These are phyloP conservation scores for Fusarium sp. DNA, from an alignment of 2,329 filamentous ascomycete species.

Conservation along the genomic window DNA sequence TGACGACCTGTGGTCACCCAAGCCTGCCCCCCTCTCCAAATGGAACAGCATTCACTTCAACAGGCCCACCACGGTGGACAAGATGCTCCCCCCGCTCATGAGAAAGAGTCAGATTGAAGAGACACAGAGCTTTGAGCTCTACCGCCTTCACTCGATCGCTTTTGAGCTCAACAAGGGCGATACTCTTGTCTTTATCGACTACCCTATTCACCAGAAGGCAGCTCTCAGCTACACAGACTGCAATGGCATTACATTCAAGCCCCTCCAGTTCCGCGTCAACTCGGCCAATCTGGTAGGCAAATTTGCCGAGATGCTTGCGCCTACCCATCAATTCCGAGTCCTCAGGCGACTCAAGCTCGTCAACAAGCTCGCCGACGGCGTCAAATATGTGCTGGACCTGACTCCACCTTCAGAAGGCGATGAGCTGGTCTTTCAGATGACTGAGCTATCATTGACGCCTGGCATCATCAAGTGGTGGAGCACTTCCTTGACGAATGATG, in stretches of 20 bases:
- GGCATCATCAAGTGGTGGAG: conserved; percentile 68
- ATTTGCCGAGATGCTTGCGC: conserved; percentile 59
- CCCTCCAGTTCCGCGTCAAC: conserved; percentile 57
- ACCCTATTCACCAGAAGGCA: conserved; percentile 42
- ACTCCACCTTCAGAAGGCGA: conserved; percentile 72
- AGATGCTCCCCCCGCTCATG: conserved; percentile 17
- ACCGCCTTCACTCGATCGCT: conserved; percentile 41
- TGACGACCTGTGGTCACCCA: not conserved
- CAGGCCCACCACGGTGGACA: conserved; percentile 2
- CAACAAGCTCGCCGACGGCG: conserved; percentile 53
- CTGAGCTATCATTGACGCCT: conserved; percentile 67
- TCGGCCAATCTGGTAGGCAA: conserved; percentile 60
- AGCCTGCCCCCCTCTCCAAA: conserved; percentile 18
- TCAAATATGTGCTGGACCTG: conserved; percentile 72
- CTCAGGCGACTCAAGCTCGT: conserved; percentile 52
- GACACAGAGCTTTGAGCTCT: conserved; percentile 42
- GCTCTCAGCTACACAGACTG: conserved; percentile 47
- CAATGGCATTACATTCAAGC: conserved; percentile 48
- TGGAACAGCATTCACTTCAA: conserved; percentile 36
- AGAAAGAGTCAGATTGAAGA: conserved; percentile 26
- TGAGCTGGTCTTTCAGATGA: conserved; percentile 69
- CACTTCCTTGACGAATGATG: conserved; percentile 49
- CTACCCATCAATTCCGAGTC: conserved; percentile 55
- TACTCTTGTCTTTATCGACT: conserved; percentile 59
- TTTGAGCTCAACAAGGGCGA: conserved; percentile 53